A percentile compares a stretch with the other conserved stretches of the same genome.
phyloP scores from a whole-genome alignment of 352 stramenopile species.

The Blastocystis sp. region DNA sequence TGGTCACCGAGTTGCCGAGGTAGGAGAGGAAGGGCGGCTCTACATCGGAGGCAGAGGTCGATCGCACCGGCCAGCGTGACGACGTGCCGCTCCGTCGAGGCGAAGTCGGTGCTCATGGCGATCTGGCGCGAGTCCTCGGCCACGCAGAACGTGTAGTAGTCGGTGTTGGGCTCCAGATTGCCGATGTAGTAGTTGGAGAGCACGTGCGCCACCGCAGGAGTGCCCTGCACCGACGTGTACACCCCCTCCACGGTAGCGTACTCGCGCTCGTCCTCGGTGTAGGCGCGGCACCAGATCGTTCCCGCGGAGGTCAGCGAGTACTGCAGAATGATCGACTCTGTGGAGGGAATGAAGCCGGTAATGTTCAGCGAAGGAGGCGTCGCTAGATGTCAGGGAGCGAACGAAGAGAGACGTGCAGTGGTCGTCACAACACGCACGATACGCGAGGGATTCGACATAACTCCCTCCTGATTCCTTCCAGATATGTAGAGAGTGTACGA shows the following conservation, averaged over 20 bases:
- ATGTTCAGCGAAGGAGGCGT: constrained; percentile 7
- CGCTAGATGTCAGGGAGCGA: neutral
- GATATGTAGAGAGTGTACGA: constrained; percentile 34
- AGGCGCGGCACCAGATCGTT: constrained; percentile 54
- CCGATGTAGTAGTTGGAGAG: constrained; percentile 23
- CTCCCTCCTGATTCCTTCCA: neutral
- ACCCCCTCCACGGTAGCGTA: constrained; percentile 48
- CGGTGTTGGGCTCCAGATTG: constrained; percentile 52
- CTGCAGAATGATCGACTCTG: constrained; percentile 4
- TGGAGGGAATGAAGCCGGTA: neutral
- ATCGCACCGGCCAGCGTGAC: constrained; percentile 9
- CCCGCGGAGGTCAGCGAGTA: neutral
- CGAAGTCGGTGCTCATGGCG: constrained; percentile 32
- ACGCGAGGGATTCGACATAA: neutral
- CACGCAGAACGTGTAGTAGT: constrained; percentile 60
- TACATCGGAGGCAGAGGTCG: neutral
- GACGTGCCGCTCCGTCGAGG: neutral
- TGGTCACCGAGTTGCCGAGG: constrained; percentile 35
- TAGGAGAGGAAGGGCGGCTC: constrained; percentile 17
- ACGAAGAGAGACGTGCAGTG: neutral
- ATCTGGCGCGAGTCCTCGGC: constrained; percentile 25
- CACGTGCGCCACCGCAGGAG: constrained; percentile 2
- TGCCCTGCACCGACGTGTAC: neutral
- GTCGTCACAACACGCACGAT: constrained; percentile 7
- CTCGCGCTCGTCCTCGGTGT: constrained; percentile 1